phyloP scores from a whole-genome alignment of 2,329 filamentous ascomycete species.

The Cladosporium cucumerinum region DNA sequence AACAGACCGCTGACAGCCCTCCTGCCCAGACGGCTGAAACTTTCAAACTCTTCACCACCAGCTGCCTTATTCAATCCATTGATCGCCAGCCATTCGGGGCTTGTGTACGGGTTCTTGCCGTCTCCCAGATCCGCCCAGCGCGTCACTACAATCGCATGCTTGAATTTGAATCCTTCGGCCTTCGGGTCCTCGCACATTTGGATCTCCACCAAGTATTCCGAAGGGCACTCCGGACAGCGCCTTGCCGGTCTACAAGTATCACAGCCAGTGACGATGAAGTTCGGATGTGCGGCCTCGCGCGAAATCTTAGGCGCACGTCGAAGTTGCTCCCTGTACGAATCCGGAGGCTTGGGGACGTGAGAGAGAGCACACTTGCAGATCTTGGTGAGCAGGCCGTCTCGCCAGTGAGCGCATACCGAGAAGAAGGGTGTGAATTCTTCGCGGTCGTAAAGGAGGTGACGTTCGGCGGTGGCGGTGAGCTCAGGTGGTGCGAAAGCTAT shows the following conservation, averaged over 20 bases:
- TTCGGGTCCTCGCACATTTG: conserved; percentile 55
- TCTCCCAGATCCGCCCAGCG: conserved; percentile 61
- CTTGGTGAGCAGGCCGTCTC: conserved; percentile 58
- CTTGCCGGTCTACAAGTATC: conserved; percentile 57
- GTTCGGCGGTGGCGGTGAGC: conserved; percentile 44
- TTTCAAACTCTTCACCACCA: conserved; percentile 45
- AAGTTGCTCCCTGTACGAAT: conserved; percentile 43
- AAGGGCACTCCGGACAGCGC: conserved; percentile 59
- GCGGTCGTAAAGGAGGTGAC: conserved; percentile 57
- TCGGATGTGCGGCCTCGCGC: conserved; percentile 35
- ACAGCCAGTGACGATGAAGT: conserved; percentile 52
- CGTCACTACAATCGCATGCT: conserved; percentile 58
- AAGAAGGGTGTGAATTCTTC: conserved; percentile 62
- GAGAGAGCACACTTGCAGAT: conserved; percentile 59
- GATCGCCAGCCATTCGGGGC: conserved; percentile 55
- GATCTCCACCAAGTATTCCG: conserved; percentile 60
- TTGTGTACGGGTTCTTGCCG: conserved; percentile 47
- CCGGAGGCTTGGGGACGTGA: conserved; percentile 52
- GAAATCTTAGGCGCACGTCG: conserved; percentile 38
- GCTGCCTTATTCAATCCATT: conserved; percentile 42
- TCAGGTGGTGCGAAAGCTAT: conserved; percentile 51
- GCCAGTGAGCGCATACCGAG: conserved; percentile 61
- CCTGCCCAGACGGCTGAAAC: conserved; percentile 52
- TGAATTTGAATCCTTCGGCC: conserved; percentile 49
- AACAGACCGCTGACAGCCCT: conserved; percentile 58